Percentiles rank a stretch among this genome's conserved stretches.
These are phyloP conservation scores for Crepidotus variabilis DNA, from an alignment of 768 basidiomycete genomes.

Conservation along the genomic window DNA sequence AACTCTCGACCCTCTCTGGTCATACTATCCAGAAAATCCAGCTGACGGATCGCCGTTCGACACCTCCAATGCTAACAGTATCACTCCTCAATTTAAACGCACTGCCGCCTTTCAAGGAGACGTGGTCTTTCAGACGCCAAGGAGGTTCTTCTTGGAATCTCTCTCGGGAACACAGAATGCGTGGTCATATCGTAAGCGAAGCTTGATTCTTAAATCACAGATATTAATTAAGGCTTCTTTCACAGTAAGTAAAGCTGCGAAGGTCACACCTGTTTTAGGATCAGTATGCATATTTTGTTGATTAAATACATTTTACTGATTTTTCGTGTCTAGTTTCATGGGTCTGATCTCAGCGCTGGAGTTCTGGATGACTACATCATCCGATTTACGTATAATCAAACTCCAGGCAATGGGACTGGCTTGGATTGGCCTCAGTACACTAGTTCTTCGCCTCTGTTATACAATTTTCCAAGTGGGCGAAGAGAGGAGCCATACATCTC, in stretches of 20 bases:
- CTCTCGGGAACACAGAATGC: slow-evolving; percentile 31
- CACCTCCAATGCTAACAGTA: slow-evolving; percentile 15
- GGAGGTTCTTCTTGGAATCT: slow-evolving; percentile 41
- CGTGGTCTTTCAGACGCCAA: slow-evolving; percentile 43
- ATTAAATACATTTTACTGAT: background rate
- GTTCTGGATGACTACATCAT: slow-evolving; percentile 19
- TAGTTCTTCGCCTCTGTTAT: slow-evolving; percentile 15
- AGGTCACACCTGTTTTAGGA: slow-evolving; percentile 17
- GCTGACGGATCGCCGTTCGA: slow-evolving; percentile 22
- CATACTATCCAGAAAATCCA: slow-evolving; percentile 21
- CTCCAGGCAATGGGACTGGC: slow-evolving; percentile 34
- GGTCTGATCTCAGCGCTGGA: slow-evolving; percentile 22
- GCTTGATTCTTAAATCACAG: background rate
- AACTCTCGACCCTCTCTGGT: slow-evolving; percentile 16
- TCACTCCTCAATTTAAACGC: slow-evolving; percentile 45
- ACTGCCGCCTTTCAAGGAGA: slow-evolving; percentile 49
- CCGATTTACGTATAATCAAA: slow-evolving; percentile 36
- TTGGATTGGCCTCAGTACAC: slow-evolving; percentile 29
- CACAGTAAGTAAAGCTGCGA: slow-evolving; percentile 20
- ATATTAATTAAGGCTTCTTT: background rate
- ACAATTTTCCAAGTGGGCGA: slow-evolving; percentile 18
- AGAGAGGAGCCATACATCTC: slow-evolving; percentile 12
- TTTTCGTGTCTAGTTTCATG: slow-evolving; percentile 12
- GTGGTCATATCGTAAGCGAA: slow-evolving; percentile 36
- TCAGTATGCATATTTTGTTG: slow-evolving; percentile 12